Base-by-base conservation (phyloP, 352 stramenopile genomes). In the Phytopythium sindhum region DNA sequence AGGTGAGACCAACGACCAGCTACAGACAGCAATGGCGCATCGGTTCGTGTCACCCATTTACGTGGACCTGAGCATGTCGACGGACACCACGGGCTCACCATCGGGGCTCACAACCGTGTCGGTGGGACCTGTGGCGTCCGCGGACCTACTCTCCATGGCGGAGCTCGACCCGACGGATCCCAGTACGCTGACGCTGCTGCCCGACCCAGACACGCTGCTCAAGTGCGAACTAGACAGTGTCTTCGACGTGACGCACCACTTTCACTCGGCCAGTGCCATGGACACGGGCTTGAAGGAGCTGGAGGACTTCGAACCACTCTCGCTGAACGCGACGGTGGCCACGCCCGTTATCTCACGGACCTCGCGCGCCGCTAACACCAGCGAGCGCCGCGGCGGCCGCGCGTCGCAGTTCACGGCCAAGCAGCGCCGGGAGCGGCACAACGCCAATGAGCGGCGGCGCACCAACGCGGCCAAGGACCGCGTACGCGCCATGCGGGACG, bases 381-480 rank as follows among this genome's bases (percentile, higher is more conserved):
- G 19, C 65, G 42, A 55, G 45, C 33, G 42, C 33, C 72, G 73
- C 8, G 67, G 67, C 14, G 69, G 69, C 10, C 69, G 73, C 44
- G 64, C 67, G 52, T 77, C 73, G 44, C 73, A 80, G 48, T 80
- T 80, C 60, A 75, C 73, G 41, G 73, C 63, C 41, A 80, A 75
- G 60, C 73, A 80, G 62, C 73, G 73, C 33, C 73, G 73, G 5
- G 73, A 80, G 50, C 69, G 73, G 33, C 73, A 80, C 69, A 80
- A 80, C 64, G 73, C 73, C 64, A 80, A 80, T 37, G 73, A 80
- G 23, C 66, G 73, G 61, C 61, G 73, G 61, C 69, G 73, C 21
- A 80, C 73, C 28, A 80, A 80, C 51, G 73, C 73, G 4, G 69
- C 73, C 28, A 80, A 80, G 60, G 73, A 75, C 54, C 73, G 73